phyloP scores from a whole-genome alignment of 495 filamentous ascomycete genomes.

The Coniosporium apollinis region DNA sequence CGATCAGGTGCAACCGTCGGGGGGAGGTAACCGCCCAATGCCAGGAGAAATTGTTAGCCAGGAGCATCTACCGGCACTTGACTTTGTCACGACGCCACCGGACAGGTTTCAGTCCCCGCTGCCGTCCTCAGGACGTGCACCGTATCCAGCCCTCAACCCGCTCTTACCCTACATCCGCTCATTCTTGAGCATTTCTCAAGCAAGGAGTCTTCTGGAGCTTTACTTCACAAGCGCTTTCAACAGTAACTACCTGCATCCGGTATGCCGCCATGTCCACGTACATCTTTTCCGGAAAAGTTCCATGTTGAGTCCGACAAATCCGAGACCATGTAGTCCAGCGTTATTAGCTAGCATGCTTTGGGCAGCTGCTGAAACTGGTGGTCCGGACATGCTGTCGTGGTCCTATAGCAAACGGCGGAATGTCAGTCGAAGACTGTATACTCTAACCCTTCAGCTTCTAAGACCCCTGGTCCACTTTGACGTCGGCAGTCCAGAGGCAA shows the following conservation, averaged over 20 bases:
- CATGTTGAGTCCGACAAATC: conserved; percentile 19
- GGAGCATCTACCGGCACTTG: background rate
- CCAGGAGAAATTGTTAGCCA: background rate
- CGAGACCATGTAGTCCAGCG: conserved; percentile 22
- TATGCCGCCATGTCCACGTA: conserved; percentile 22
- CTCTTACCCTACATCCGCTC: background rate
- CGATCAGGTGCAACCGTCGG: no score
- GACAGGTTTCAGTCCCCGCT: background rate
- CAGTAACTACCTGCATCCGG: conserved; percentile 27
- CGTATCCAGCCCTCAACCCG: background rate
- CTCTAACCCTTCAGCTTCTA: conserved; percentile 19
- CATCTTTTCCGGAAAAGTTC: conserved; percentile 24
- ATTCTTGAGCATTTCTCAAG: conserved; percentile 5
- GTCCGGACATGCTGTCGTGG: conserved; percentile 19
- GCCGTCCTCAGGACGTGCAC: background rate
- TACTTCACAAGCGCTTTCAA: conserved; percentile 32
- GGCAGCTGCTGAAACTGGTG: conserved; percentile 26
- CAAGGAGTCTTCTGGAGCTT: conserved; percentile 30
- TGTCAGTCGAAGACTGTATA: conserved; percentile 18
- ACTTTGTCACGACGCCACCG: background rate
- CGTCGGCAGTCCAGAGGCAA: conserved; percentile 7
- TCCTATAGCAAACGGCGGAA: conserved; percentile 13
- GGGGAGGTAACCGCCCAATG: background rate
- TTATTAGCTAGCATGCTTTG: conserved; percentile 26
- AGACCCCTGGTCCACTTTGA: conserved; percentile 12